Evolutionary conservation across 805 yeast genomes (phyloP).

Genomic region (Ogataea chonburiensis): DNA sequence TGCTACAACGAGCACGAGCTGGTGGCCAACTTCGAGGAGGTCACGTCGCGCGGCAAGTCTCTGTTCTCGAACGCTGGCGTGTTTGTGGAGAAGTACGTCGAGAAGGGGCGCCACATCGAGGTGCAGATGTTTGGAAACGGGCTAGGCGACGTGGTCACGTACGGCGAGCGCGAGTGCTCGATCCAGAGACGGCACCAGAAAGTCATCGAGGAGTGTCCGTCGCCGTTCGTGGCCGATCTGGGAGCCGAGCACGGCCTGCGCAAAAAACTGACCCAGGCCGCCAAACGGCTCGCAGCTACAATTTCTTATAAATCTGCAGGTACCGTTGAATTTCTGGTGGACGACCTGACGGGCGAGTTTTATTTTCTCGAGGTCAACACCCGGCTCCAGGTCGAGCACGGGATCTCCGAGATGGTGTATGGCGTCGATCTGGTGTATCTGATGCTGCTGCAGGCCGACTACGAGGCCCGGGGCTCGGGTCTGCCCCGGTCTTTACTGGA

Average conservation of each 20-base stretch:
- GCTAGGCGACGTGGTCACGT: conserved; percentile 82
- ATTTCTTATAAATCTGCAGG: conserved; percentile 96
- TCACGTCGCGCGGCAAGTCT: conserved; percentile 87
- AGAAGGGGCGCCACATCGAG: conserved; percentile 93
- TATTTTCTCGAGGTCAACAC: conserved; percentile 96
- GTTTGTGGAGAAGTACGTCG: conserved; percentile 90
- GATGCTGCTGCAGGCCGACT: conserved; percentile 93
- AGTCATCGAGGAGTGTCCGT: conserved; percentile 95
- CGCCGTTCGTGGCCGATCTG: conserved; percentile 81
- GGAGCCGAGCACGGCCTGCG: conserved; percentile 47
- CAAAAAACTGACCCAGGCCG: conserved; percentile 68
- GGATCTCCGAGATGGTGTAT: conserved; percentile 92
- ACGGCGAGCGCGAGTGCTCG: conserved; percentile 97
- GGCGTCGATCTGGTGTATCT: conserved; percentile 94
- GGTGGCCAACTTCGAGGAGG: conserved; percentile 80
- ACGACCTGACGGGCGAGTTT: conserved; percentile 78
- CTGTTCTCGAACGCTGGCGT: conserved; percentile 96
- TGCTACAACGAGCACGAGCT: conserved; percentile 82
- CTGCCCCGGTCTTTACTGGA: conserved; percentile 43
- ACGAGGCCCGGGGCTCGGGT: conserved; percentile 73
- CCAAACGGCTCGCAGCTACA: conserved; percentile 75
- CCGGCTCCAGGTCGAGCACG: conserved; percentile 96
- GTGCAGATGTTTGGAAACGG: conserved; percentile 97
- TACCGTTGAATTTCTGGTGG: conserved; percentile 93
- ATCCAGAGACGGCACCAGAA: conserved; percentile 96